Evolutionary conservation across 768 basidiomycete species (phyloP).

Genomic region (Xerocomus spinulosus): DNA sequence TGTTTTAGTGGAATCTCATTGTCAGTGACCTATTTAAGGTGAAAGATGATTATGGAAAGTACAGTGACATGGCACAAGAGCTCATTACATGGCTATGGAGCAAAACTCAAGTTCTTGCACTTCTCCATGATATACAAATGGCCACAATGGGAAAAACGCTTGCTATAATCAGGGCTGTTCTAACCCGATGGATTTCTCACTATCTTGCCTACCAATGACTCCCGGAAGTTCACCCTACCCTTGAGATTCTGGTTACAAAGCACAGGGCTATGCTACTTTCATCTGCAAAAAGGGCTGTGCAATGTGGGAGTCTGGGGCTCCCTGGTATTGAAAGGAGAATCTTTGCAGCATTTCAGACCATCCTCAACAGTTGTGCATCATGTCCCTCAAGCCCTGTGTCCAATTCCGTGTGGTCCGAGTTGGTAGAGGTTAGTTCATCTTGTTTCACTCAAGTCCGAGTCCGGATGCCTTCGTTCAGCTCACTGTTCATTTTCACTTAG

Average conservation of each 20-base stretch:
- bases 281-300: conserved; percentile 21
- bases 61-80: conserved; percentile 25
- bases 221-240: conserved; percentile 19
- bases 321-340: too few relatives aligned
- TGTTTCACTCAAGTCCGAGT: too few relatives aligned
- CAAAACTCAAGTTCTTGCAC: conserved; percentile 31
- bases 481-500: too few relatives aligned
- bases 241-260: conserved; percentile 15
- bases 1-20: conserved; percentile 36
- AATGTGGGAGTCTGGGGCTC: too few relatives aligned
- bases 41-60: conserved; percentile 16
- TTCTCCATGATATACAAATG: conserved; percentile 24
- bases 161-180: conserved; percentile 29
- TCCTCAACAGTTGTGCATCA: too few relatives aligned
- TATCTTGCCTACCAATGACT: conserved; percentile 31
- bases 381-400: too few relatives aligned
- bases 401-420: too few relatives aligned
- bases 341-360: too few relatives aligned
- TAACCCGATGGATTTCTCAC: conserved; percentile 37
- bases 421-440: too few relatives aligned
- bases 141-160: not conserved
- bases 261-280: conserved; percentile 12
- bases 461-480: too few relatives aligned
- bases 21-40: conserved; percentile 36
- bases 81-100: conserved; percentile 37